Conservation (phyloP, 2,329 filamentous ascomycete species). For the Herpotrichia juniperi region DNA sequence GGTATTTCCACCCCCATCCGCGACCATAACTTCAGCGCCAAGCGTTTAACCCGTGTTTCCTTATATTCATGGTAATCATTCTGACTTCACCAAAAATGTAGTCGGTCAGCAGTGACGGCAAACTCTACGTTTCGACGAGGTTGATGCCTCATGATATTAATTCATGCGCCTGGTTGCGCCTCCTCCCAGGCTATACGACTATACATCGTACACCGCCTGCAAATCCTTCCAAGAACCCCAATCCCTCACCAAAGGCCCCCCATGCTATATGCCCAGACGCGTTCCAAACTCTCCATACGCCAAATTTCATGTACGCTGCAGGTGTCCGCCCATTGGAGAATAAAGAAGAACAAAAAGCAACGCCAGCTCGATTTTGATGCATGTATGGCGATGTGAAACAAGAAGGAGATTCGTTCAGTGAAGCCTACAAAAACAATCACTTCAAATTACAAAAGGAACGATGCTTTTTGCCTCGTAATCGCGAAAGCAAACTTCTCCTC, state of each 20-base stretch:
- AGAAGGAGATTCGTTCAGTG: slow-evolving; percentile 34
- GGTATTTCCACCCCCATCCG: neutral
- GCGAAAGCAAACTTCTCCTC: too few species aligned
- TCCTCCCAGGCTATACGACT: neutral
- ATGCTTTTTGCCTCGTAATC: too few species aligned
- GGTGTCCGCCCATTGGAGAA: neutral
- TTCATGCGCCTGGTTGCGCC: neutral
- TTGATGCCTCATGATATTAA: neutral
- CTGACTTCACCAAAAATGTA: too few species aligned
- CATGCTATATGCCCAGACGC: neutral
- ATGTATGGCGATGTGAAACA: too few species aligned
- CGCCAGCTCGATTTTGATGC: too few species aligned
- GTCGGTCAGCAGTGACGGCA: too few species aligned
- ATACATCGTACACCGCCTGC: neutral
- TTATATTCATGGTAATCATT: neutral
- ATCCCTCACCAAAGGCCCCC: neutral
- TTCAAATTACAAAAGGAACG: too few species aligned
- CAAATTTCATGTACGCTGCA: neutral
- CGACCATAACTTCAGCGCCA: neutral
- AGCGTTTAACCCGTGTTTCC: neutral
- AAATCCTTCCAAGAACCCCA: too few species aligned
- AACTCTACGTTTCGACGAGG: too few species aligned
- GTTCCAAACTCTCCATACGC: neutral
- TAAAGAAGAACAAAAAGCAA: slow-evolving; percentile 3
- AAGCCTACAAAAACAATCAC: too few species aligned